phyloP scores from a whole-genome alignment of 2,329 filamentous ascomycete species.

The Mollisia scopiformis region DNA sequence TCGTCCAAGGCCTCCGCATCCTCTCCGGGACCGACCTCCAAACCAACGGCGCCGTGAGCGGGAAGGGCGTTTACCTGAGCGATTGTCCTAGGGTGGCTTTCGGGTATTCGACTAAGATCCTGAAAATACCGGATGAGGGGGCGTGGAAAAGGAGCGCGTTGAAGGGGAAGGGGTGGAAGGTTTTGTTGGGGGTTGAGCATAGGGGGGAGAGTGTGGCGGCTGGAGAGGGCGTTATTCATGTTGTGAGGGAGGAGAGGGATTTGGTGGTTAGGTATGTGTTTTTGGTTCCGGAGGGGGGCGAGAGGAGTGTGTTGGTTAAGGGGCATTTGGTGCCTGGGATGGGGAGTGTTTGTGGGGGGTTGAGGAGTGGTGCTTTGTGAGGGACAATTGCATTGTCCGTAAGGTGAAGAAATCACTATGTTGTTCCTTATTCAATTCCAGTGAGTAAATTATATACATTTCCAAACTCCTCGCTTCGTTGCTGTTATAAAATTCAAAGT shows the following conservation, averaged over 20 bases:
- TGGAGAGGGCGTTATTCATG: conserved; percentile 5
- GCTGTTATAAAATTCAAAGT: too few species aligned
- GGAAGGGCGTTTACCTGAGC: conserved; percentile 13
- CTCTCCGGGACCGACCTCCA: conserved; percentile 9
- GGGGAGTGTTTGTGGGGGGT: conserved; percentile 5
- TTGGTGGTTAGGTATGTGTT: conserved; percentile 19
- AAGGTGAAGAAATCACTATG: background rate
- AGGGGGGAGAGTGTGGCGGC: background rate
- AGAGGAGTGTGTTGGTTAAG: conserved; percentile 1
- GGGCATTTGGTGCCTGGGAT: conserved; percentile 16
- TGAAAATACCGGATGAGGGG: too few species aligned
- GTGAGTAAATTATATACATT: too few species aligned
- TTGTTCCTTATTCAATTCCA: background rate
- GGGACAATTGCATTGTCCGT: background rate
- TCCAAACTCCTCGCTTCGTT: too few species aligned
- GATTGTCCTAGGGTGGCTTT: conserved; percentile 9
- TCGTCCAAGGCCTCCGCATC: conserved; percentile 10
- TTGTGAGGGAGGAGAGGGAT: conserved; percentile 8
- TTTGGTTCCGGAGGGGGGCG: conserved; percentile 5
- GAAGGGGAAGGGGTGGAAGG: background rate
- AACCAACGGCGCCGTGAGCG: conserved; percentile 8
- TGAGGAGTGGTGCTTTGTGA: background rate
- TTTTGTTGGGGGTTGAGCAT: conserved; percentile 13
- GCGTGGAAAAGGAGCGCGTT: conserved; percentile 9
- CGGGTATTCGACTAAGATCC: background rate